A percentile compares a stretch with the other conserved stretches of the same genome.
Conservation (phyloP, 139 green algal species). For the Chlorella vulgaris region DNA sequence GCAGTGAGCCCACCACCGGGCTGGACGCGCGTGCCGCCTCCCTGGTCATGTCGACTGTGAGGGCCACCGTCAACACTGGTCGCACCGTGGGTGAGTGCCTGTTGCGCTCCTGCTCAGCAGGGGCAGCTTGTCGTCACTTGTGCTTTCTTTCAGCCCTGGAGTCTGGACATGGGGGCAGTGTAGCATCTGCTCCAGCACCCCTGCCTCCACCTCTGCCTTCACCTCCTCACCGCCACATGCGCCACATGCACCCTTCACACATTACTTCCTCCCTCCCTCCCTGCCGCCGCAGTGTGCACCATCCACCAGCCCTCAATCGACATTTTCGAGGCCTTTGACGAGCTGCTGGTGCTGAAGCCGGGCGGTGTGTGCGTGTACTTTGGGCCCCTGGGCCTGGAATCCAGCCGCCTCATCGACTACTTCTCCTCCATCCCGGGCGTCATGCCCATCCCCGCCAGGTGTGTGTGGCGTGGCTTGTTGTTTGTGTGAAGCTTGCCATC, state of each 20-base stretch:
- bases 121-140: too few species aligned
- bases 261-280: too few species aligned
- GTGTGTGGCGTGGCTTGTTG: neutral
- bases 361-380: slow-evolving; percentile 55
- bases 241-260: too few species aligned
- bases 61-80: slow-evolving; percentile 57
- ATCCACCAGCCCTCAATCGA: slow-evolving; percentile 63
- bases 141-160: too few species aligned
- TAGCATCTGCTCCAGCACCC: too few species aligned
- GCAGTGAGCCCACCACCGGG: slow-evolving; percentile 52
- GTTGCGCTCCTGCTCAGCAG: slow-evolving; percentile 45
- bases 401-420: slow-evolving; percentile 52
- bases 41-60: slow-evolving; percentile 66
- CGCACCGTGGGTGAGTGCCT: slow-evolving; percentile 36
- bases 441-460: neutral
- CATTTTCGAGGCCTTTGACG: slow-evolving; percentile 65
- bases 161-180: too few species aligned
- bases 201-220: too few species aligned
- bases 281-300: slow-evolving; percentile 61
- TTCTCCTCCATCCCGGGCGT: slow-evolving; percentile 44
- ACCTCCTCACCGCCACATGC: too few species aligned
- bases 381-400: slow-evolving; percentile 49
- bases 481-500: neutral
- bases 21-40: slow-evolving; percentile 66
- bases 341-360: slow-evolving; percentile 64